phyloP scores from a whole-genome alignment of 2,329 filamentous ascomycete genomes.

The Alternaria sp. region DNA sequence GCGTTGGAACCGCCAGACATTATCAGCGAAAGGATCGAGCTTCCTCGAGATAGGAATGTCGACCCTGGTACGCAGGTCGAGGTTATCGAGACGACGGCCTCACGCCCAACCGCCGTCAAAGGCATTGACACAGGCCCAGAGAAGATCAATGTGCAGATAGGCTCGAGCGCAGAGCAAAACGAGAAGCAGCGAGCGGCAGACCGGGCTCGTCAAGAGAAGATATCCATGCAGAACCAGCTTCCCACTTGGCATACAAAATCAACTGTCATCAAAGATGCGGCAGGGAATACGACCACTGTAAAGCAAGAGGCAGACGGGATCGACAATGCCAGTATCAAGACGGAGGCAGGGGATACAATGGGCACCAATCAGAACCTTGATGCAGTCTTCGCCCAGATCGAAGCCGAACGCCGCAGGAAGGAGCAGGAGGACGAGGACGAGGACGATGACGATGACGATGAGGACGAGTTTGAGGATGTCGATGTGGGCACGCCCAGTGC shows the following conservation, averaged over 20 bases:
- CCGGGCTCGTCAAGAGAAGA: conserved; percentile 67
- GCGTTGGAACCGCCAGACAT: conserved; percentile 75
- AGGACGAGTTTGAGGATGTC: conserved; percentile 38
- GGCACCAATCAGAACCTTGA: conserved; percentile 64
- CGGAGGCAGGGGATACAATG: conserved; percentile 58
- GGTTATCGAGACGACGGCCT: conserved; percentile 60
- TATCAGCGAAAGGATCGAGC: conserved; percentile 66
- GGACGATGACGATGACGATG: conserved; percentile 26
- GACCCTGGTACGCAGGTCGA: conserved; percentile 68
- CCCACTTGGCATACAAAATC: conserved; percentile 75
- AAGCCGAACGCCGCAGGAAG: conserved; percentile 61
- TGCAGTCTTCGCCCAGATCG: conserved; percentile 71
- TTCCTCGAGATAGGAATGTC: conserved; percentile 68
- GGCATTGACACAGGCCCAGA: conserved; percentile 71
- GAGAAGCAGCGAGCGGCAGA: conserved; percentile 72
- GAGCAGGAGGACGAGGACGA: conserved; percentile 51
- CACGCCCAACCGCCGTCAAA: conserved; percentile 71
- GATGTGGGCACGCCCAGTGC: conserved; percentile 38
- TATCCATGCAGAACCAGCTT: conserved; percentile 71
- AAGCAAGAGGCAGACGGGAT: conserved; percentile 48
- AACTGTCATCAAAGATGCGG: conserved; percentile 62
- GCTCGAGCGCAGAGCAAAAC: conserved; percentile 68
- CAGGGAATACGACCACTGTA: conserved; percentile 52
- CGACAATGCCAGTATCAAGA: conserved; percentile 44
- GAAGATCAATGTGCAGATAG: conserved; percentile 73